A percentile compares a stretch with the other conserved stretches of the same genome.
These are phyloP conservation scores for Neurospora terricola DNA, from an alignment of 495 filamentous ascomycete genomes.

Conservation along the genomic window DNA sequence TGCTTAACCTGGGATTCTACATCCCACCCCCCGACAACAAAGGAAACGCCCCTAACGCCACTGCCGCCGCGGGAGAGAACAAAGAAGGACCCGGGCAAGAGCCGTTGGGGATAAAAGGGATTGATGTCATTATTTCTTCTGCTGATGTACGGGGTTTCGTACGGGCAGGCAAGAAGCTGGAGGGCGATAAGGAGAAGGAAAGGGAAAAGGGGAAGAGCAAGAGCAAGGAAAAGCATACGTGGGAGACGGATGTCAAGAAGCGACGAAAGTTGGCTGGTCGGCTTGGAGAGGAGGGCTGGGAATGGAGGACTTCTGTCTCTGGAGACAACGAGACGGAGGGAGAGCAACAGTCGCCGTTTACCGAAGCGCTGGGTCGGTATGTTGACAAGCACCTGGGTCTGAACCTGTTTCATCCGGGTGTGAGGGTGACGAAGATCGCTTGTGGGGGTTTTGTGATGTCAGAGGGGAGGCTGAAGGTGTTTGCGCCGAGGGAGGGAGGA, in stretches of 20 bases:
- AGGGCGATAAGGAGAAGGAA: background rate
- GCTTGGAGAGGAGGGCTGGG: conserved; percentile 36
- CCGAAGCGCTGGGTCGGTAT: conserved; percentile 32
- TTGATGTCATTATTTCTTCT: conserved; percentile 34
- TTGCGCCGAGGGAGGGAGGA: conserved; percentile 11
- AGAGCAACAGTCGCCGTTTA: conserved; percentile 25
- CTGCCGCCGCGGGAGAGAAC: background rate
- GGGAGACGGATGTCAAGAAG: conserved; percentile 19
- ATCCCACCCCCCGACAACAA: conserved; percentile 11
- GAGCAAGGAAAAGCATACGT: conserved; percentile 2
- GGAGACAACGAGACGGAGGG: background rate
- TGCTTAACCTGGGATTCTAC: conserved; percentile 33
- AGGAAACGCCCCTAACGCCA: background rate
- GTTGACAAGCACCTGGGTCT: conserved; percentile 29
- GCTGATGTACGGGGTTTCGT: conserved; percentile 21
- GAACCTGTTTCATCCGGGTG: conserved; percentile 35
- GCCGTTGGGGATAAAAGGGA: conserved; percentile 25
- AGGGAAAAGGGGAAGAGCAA: conserved; percentile 3
- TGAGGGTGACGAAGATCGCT: conserved; percentile 31
- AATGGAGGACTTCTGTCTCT: conserved; percentile 19
- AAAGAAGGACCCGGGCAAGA: background rate
- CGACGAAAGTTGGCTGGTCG: conserved; percentile 28
- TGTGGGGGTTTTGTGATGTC: conserved; percentile 37
- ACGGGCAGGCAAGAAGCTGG: background rate
- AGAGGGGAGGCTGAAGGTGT: conserved; percentile 34